Evolutionary conservation across 345 rosid genomes (phyloP).

Genomic region (Carallia pectinifolia): DNA sequence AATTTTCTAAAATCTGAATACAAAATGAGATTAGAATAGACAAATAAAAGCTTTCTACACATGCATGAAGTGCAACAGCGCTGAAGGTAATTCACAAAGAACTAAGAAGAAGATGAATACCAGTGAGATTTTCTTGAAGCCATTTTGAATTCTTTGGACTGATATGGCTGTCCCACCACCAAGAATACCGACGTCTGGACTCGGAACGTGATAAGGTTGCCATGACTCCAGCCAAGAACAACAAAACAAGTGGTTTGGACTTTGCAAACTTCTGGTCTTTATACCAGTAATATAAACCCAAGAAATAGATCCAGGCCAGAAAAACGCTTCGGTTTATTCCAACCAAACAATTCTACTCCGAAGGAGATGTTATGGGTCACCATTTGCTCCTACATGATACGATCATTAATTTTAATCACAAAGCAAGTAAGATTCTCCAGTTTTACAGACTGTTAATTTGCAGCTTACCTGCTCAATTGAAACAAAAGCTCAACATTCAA

Average conservation of each 20-base stretch:
- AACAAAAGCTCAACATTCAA: background rate
- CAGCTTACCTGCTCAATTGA: slow-evolving; percentile 23
- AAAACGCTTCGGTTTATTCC: slow-evolving; percentile 27
- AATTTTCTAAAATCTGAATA: background rate
- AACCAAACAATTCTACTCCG: slow-evolving; percentile 3
- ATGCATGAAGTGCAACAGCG: slow-evolving; percentile 1
- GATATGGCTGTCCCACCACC: slow-evolving; percentile 93
- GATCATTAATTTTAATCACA: background rate
- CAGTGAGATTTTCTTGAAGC: slow-evolving; percentile 83
- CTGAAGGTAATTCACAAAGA: background rate
- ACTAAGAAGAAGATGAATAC: slow-evolving; percentile 30
- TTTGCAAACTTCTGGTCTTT: slow-evolving; percentile 48
- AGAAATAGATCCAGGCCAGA: slow-evolving; percentile 73
- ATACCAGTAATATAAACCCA: slow-evolving; percentile 41
- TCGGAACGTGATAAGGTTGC: slow-evolving; percentile 29
- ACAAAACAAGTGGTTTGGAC: slow-evolving; percentile 54
- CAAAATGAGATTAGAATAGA: background rate
- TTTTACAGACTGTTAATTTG: background rate
- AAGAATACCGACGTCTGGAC: slow-evolving; percentile 43
- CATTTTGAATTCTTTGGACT: slow-evolving; percentile 75
- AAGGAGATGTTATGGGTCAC: slow-evolving; percentile 11
- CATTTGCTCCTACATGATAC: slow-evolving; percentile 19
- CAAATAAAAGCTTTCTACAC: background rate
- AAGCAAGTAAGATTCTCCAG: background rate
- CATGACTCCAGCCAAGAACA: slow-evolving; percentile 50